Conservation (phyloP, 2,329 filamentous ascomycete species). For the Taxawa tesnikishii region DNA sequence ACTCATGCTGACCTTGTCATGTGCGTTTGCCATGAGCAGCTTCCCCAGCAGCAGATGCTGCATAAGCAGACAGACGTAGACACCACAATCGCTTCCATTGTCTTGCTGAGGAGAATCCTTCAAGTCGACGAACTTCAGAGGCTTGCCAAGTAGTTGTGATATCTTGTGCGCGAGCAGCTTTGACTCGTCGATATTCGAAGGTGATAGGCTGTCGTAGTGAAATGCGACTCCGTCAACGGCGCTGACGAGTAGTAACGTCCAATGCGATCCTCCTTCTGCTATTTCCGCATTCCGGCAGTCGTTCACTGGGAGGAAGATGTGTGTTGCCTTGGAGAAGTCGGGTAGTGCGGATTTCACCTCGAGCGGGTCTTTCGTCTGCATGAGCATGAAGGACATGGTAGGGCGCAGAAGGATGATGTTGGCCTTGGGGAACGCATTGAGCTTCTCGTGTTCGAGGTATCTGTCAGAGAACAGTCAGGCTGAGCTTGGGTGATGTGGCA, state of each 20-base stretch:
- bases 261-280: slow-evolving; percentile 87
- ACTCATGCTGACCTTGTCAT: slow-evolving; percentile 88
- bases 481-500: no score
- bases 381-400: slow-evolving; percentile 83
- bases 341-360: slow-evolving; percentile 58
- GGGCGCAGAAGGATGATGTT: slow-evolving; percentile 85
- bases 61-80: slow-evolving; percentile 94
- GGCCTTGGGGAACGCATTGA: slow-evolving; percentile 66
- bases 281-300: slow-evolving; percentile 64
- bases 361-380: slow-evolving; percentile 52
- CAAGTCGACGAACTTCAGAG: slow-evolving; percentile 66
- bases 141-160: slow-evolving; percentile 51
- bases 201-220: slow-evolving; percentile 83
- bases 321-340: slow-evolving; percentile 67
- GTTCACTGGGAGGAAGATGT: slow-evolving; percentile 93
- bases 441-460: slow-evolving; percentile 81
- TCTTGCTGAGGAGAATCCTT: slow-evolving; percentile 81
- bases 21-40: slow-evolving; percentile 64
- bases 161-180: slow-evolving; percentile 58
- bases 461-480: slow-evolving; percentile 25
- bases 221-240: slow-evolving; percentile 84
- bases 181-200: slow-evolving; percentile 65
- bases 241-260: slow-evolving; percentile 84
- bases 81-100: slow-evolving; percentile 86
- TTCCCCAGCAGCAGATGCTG: slow-evolving; percentile 79